Evolutionary conservation across 768 basidiomycete genomes (phyloP), one percentile per base, ranked within the genome.

Genomic region (Lactifluus pinguis): DNA sequence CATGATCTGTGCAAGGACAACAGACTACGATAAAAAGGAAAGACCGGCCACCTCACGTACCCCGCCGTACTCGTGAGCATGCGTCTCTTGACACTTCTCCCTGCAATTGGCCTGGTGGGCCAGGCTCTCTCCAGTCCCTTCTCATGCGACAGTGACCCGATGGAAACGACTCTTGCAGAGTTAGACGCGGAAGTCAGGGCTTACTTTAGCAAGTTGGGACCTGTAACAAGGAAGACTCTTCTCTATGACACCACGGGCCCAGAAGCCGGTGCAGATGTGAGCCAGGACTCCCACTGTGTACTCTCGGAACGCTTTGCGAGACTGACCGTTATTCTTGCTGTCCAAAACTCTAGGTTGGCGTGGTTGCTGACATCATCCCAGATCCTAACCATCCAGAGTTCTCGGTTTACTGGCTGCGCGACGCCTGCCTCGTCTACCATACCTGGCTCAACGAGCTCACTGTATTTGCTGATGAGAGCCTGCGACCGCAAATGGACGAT

Each of bases 391-490:
- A 60, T 17, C 59, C 59, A 6, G 59, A 60, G 38, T 54, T 34
- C 38, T 53, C 55, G 25, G 55, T 64, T 10, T 64, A 49, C 45
- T 57, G 55, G 60, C 15, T 60, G 32, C 59, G 59, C 8, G 59
- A 60, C 10, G 59, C 50, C 8, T 60, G 59, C 59, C 59, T 60
- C 44, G 59, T 64, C 30, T 64, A 64, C 32, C 49, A 61, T 29
- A 44, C 21, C 4, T 63, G 62, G 62, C 39, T 63, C 30, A 63
- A 63, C 34, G 62, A 61, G 44, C 62, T 63, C 48, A 60, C 59
- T n/a, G 62, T 61, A 3, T 32, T 55, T 30, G 32, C 30, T 1
- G 62, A 63, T 42, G 36, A 17, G 29, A 49, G 51, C 17, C 54
- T 63, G 53, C 59, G 62, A 19, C 19, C 32, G 4, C 52, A 54